These are phyloP conservation scores for Entelexis paramagnoliae DNA, from an alignment of 1,139 yeast genomes.

Conservation along the genomic window DNA sequence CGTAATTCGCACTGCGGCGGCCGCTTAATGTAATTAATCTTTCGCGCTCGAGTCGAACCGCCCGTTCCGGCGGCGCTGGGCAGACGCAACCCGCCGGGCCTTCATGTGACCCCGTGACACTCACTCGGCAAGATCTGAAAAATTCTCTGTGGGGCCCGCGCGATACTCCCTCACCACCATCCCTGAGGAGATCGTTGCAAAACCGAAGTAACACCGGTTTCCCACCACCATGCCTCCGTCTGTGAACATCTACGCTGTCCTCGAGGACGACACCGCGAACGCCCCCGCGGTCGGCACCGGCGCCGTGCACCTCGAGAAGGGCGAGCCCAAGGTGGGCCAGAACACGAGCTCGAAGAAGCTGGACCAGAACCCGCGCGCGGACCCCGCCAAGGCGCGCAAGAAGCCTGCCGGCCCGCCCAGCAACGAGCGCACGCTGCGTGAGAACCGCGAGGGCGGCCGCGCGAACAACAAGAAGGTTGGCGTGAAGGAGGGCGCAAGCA, in stretches of 20 bases:
- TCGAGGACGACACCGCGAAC: slow-evolving; percentile 21
- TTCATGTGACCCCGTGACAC: slow-evolving; percentile 7
- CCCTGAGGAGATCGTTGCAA: not conserved
- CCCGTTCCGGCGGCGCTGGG: too few species aligned
- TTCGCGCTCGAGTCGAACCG: too few species aligned
- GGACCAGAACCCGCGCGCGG: slow-evolving; percentile 79
- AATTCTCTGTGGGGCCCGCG: slow-evolving; percentile 13
- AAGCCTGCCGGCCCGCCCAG: slow-evolving; percentile 49
- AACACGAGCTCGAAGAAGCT: slow-evolving; percentile 78
- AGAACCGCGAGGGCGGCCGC: slow-evolving; percentile 49
- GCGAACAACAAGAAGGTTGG: slow-evolving; percentile 47
- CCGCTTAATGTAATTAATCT: too few species aligned
- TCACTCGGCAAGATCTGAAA: slow-evolving; percentile 11
- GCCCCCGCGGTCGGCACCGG: slow-evolving; percentile 19
- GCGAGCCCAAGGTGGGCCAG: slow-evolving; percentile 53
- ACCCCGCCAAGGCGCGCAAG: slow-evolving; percentile 40
- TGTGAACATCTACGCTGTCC: slow-evolving; percentile 24
- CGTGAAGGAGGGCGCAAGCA: slow-evolving; percentile 41
- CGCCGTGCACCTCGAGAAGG: slow-evolving; percentile 19
- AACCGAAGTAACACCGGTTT: slow-evolving; percentile 1
- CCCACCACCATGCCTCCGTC: slow-evolving; percentile 19
- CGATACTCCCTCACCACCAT: not conserved
- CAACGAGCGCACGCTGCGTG: slow-evolving; percentile 82
- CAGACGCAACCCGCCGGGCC: too few species aligned
- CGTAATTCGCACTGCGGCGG: too few species aligned